A percentile compares a stretch with the other conserved stretches of the same genome.
Evolutionary conservation across 2,329 filamentous ascomycete species (phyloP).

Genomic region (Arthrobotrys entomopaga): DNA sequence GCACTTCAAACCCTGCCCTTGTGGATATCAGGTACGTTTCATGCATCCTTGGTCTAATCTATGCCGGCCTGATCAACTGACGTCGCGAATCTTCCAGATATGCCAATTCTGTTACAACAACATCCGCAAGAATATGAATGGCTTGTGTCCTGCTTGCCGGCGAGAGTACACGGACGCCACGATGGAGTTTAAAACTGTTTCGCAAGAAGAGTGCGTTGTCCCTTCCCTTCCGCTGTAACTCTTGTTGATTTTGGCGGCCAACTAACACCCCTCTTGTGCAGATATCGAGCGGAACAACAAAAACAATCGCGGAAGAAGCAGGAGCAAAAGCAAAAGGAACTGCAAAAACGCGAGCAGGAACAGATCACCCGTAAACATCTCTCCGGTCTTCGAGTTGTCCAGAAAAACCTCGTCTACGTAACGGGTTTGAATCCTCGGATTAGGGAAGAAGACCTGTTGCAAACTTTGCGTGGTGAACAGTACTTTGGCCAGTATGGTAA

Average conservation of each 20-base stretch:
- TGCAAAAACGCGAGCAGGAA: slow-evolving; percentile 94
- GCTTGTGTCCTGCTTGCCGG: slow-evolving; percentile 95
- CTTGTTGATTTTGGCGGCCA: slow-evolving; percentile 2
- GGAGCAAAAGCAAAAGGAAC: slow-evolving; percentile 87
- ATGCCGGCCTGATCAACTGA: slow-evolving; percentile 35
- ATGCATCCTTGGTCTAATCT: slow-evolving; percentile 37
- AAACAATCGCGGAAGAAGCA: slow-evolving; percentile 91
- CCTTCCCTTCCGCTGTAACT: neutral
- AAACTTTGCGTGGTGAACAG: slow-evolving; percentile 86
- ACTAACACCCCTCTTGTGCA: slow-evolving; percentile 57
- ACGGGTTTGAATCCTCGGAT: slow-evolving; percentile 92
- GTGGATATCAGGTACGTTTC: slow-evolving; percentile 84
- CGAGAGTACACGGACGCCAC: slow-evolving; percentile 95
- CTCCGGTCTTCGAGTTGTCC: slow-evolving; percentile 91
- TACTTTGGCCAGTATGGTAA: slow-evolving; percentile 99
- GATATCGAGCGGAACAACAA: slow-evolving; percentile 66
- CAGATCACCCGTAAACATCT: slow-evolving; percentile 95
- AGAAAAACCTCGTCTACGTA: slow-evolving; percentile 98
- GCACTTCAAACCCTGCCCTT: slow-evolving; percentile 96
- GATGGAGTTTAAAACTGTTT: slow-evolving; percentile 95
- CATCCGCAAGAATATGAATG: slow-evolving; percentile 97
- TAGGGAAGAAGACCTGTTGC: slow-evolving; percentile 88
- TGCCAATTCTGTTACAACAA: slow-evolving; percentile 99
- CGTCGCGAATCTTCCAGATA: slow-evolving; percentile 69
- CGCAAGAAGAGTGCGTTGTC: slow-evolving; percentile 84